A percentile compares a stretch with the other conserved stretches of the same genome.
Conservation (phyloP, 345 rosid species). For the Clausena lansium region DNA sequence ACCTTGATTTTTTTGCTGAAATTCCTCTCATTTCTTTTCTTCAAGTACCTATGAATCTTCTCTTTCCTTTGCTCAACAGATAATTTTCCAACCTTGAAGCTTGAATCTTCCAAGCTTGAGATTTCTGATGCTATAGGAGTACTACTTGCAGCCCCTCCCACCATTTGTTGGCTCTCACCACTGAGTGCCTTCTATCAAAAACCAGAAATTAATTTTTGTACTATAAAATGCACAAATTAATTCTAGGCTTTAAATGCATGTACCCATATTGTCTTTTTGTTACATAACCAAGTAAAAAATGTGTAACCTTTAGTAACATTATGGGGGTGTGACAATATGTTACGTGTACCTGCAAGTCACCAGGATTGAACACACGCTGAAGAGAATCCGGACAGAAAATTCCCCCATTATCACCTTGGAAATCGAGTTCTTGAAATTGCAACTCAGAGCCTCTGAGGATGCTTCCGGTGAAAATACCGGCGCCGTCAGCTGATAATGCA, state of each 20-base stretch:
- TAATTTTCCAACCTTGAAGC: constrained; percentile 69
- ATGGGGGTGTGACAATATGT: no score
- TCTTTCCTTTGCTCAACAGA: constrained; percentile 88
- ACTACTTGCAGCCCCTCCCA: constrained; percentile 33
- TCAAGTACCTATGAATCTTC: constrained; percentile 89
- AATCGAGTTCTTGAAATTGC: constrained; percentile 54
- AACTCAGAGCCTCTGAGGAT: constrained; percentile 45
- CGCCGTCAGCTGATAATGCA: constrained; percentile 43
- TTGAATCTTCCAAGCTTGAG: constrained; percentile 70
- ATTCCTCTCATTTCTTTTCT: constrained; percentile 91
- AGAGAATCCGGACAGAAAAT: constrained; percentile 52
- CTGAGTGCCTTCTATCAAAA: constrained; percentile 40
- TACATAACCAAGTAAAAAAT: no score
- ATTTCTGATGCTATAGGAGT: constrained; percentile 59
- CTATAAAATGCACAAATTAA: not conserved
- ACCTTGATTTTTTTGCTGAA: constrained; percentile 99
- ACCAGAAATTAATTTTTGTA: not conserved
- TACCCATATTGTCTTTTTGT: no score
- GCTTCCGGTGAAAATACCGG: constrained; percentile 38
- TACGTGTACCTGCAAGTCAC: constrained; percentile 61
- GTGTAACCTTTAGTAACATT: not conserved
- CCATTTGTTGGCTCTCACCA: constrained; percentile 46
- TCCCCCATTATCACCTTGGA: constrained; percentile 62
- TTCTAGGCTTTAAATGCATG: no score
- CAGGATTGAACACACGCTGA: constrained; percentile 45